Conservation (phyloP, 2,329 filamentous ascomycete genomes). For the Graphium sp. region DNA sequence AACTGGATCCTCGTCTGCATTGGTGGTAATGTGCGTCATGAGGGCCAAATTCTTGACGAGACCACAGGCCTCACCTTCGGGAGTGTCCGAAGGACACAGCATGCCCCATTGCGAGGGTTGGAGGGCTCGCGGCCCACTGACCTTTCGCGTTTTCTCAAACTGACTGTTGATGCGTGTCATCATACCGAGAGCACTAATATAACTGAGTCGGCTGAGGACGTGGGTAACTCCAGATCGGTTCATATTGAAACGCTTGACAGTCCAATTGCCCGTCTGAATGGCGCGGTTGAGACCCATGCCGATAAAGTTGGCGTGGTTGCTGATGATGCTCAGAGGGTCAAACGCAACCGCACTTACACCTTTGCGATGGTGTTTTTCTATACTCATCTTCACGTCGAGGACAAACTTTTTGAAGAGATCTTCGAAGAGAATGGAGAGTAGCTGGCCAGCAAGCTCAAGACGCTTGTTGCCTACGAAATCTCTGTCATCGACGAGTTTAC, state of each 20-base stretch:
- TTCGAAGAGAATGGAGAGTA: conserved; percentile 86
- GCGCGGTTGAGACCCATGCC: conserved; percentile 88
- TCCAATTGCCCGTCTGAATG: conserved; percentile 97
- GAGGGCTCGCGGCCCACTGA: conserved; percentile 84
- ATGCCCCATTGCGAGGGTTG: conserved; percentile 98
- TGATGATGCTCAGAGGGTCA: conserved; percentile 72
- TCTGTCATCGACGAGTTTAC: conserved; percentile 80
- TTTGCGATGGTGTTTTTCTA: conserved; percentile 92
- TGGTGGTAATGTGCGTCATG: conserved; percentile 98
- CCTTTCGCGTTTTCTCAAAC: conserved; percentile 96
- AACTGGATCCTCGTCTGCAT: conserved; percentile 84
- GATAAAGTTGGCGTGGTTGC: conserved; percentile 71
- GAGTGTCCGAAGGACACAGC: conserved; percentile 92
- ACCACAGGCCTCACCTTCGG: conserved; percentile 96
- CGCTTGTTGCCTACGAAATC: conserved; percentile 98
- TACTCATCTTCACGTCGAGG: conserved; percentile 73
- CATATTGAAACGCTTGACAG: conserved; percentile 95
- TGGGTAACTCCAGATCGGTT: conserved; percentile 93
- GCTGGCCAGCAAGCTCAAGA: conserved; percentile 83
- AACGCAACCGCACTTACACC: conserved; percentile 78
- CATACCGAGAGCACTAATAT: conserved; percentile 94
- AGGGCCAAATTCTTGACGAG: conserved; percentile 93
- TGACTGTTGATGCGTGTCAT: conserved; percentile 98
- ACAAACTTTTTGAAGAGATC: conserved; percentile 96
- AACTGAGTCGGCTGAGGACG: conserved; percentile 85